phyloP scores from a whole-genome alignment of 2,329 filamentous ascomycete genomes.

The Fusarium anthophilum region DNA sequence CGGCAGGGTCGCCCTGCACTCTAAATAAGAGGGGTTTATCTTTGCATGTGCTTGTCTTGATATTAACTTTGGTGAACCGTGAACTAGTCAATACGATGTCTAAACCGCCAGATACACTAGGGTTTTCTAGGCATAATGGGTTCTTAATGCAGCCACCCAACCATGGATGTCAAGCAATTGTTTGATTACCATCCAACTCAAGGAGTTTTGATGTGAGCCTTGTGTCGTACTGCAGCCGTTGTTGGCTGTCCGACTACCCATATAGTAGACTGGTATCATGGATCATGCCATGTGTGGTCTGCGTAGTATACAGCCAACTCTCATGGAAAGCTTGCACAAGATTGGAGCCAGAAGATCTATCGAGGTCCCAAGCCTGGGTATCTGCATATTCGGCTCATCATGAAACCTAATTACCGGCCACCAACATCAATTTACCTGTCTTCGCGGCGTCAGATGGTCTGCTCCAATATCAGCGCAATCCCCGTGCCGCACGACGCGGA shows the following conservation, averaged over 20 bases:
- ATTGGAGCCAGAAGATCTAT: slow-evolving; percentile 1
- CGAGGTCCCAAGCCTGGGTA: slow-evolving; percentile 5
- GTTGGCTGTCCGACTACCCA: not conserved
- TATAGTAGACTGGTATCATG: not conserved
- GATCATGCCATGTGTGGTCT: slow-evolving; percentile 1
- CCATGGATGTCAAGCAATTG: not conserved
- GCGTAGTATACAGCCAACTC: slow-evolving; percentile 6
- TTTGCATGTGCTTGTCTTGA: slow-evolving; percentile 21
- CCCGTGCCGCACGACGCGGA: slow-evolving; percentile 33
- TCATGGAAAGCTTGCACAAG: slow-evolving; percentile 8
- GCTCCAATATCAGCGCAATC: slow-evolving; percentile 18
- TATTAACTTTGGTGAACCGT: slow-evolving; percentile 9
- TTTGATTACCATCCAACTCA: slow-evolving; percentile 1
- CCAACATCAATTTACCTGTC: slow-evolving; percentile 7
- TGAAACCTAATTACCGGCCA: slow-evolving; percentile 11
- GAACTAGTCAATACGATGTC: slow-evolving; percentile 28
- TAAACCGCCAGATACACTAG: slow-evolving; percentile 25
- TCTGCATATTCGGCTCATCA: slow-evolving; percentile 9
- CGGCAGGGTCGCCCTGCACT: slow-evolving; percentile 26
- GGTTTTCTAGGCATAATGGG: slow-evolving; percentile 13
- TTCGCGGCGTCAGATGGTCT: slow-evolving; percentile 7
- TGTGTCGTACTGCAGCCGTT: not conserved
- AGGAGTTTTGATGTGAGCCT: not conserved
- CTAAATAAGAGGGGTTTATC: slow-evolving; percentile 23
- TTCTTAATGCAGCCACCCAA: slow-evolving; percentile 6